These are phyloP conservation scores for Trichoderma cornu-damae DNA, from an alignment of 2,329 filamentous ascomycete genomes.

Conservation along the genomic window DNA sequence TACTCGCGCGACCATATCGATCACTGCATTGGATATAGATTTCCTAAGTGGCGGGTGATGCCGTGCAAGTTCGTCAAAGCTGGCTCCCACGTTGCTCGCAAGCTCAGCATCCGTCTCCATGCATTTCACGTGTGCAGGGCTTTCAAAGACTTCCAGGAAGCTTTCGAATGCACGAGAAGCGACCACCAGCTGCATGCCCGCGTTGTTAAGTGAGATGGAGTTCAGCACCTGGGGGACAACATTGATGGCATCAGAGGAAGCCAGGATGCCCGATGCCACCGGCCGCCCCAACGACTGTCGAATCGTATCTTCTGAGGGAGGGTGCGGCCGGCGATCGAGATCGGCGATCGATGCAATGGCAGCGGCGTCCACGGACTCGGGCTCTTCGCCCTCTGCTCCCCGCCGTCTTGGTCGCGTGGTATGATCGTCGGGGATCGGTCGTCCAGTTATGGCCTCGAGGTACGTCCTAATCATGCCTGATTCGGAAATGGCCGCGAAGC, in stretches of 20 bases:
- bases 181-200: conserved; percentile 82
- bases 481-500: conserved; percentile 92
- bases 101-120: conserved; percentile 69
- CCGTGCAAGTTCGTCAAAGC: conserved; percentile 89
- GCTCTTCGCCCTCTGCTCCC: conserved; percentile 32
- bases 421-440: conserved; percentile 35
- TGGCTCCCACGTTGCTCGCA: conserved; percentile 68
- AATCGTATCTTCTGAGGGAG: conserved; percentile 48
- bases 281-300: conserved; percentile 39
- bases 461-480: conserved; percentile 84
- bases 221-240: conserved; percentile 84
- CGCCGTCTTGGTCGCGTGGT: conserved; percentile 29
- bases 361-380: conserved; percentile 37
- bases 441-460: conserved; percentile 70
- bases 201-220: conserved; percentile 85
- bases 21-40: conserved; percentile 75
- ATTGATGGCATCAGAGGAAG: conserved; percentile 82
- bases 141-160: conserved; percentile 97
- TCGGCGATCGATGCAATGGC: conserved; percentile 36
- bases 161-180: conserved; percentile 75
- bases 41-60: conserved; percentile 83
- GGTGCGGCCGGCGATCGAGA: conserved; percentile 44
- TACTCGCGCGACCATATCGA: conserved; percentile 83
- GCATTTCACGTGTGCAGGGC: conserved; percentile 77
- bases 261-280: conserved; percentile 68